Base-by-base conservation (phyloP, 495 filamentous ascomycete genomes). In the Amorphotheca resinae region DNA sequence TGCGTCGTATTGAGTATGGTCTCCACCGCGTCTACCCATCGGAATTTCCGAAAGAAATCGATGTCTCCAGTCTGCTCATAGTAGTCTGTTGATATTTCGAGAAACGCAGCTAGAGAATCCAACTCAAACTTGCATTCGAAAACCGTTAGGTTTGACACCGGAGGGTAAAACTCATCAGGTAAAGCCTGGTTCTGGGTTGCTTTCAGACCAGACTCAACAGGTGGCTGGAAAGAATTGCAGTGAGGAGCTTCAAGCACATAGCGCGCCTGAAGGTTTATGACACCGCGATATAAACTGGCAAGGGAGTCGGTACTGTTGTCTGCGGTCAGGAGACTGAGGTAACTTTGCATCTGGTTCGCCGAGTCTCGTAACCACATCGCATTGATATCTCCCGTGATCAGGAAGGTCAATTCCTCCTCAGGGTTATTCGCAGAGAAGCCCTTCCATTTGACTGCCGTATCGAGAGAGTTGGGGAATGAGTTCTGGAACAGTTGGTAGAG, bases 331-430 rank as follows among this genome's bases (percentile, higher is more conserved):
- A 82, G 46, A 0, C 72, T 61, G 22, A 74, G 65, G 55, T 82
- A 84, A 22, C 69, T 72, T 43, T 77, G 70, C 52, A 84, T 59
- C 53, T 82, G 78, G 54, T 81, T 82, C 22, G 77, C 70, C 20
- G 69, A 76, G 52, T 82, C 79, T 21, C 79, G 67, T 34, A 84
- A 62, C 79, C 79, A 82, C 76, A 82, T 80, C 38, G 78, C 59
- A 51, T 58, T 52, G 49, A 65, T 69, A 47, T 67, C 63, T 22
- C 64, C 62, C 5, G 65, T 65, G 32, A 68, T 66, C 15, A 72
- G 42, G 41, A 73, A 70, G 3, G 65, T 64, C 45, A 58, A 59
- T 46, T 72, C 65, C 22, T 53, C 57, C 2, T 53, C 52, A 42
- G 67, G 57, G 50, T 65, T 59, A 39, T 58, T 56, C 12, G 73